Percentiles rank a stretch among this genome's conserved stretches.
Evolutionary conservation across 1,284 basidiomycete species (phyloP).

Genomic region (Ganoderma resinaceum): DNA sequence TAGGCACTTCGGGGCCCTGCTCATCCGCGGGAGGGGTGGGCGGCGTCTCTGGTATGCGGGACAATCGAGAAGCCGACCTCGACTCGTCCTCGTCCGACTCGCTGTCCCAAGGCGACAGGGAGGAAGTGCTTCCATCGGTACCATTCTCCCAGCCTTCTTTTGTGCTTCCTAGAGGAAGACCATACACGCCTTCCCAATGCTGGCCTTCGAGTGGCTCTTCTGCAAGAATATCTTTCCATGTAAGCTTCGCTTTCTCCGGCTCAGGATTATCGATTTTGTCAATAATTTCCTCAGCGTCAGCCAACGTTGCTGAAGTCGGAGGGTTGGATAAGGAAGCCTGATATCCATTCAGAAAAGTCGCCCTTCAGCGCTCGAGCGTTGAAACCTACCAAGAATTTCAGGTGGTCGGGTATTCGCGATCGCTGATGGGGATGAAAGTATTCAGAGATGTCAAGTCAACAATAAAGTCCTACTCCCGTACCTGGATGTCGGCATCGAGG

Average conservation of each 20-base stretch:
- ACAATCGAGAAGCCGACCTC: conserved; percentile 54
- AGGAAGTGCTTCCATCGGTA: conserved; percentile 53
- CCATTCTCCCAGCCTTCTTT: conserved; percentile 50
- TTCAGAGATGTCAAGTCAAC: neutral
- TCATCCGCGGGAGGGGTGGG: conserved; percentile 7
- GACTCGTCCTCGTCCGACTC: conserved; percentile 50
- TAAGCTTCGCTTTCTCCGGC: conserved; percentile 50
- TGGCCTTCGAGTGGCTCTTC: conserved; percentile 83
- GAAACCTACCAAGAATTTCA: conserved; percentile 68
- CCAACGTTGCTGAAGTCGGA: conserved; percentile 53
- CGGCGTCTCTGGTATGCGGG: conserved; percentile 47
- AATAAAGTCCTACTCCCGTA: conserved; percentile 32
- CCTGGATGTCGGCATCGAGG: conserved; percentile 72
- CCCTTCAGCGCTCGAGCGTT: neutral
- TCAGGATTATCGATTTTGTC: conserved; percentile 54
- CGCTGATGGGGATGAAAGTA: conserved; percentile 44
- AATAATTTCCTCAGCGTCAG: conserved; percentile 58
- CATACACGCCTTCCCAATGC: conserved; percentile 75
- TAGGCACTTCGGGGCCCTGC: neutral
- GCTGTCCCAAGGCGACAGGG: conserved; percentile 56
- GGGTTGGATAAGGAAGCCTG: conserved; percentile 65
- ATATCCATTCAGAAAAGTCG: conserved; percentile 5
- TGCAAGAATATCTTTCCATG: conserved; percentile 77
- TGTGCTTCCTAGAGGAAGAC: conserved; percentile 49
- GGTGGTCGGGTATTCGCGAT: conserved; percentile 68